Base-by-base conservation (phyloP, 2,329 filamentous ascomycete species). In the Phoma sp. region DNA sequence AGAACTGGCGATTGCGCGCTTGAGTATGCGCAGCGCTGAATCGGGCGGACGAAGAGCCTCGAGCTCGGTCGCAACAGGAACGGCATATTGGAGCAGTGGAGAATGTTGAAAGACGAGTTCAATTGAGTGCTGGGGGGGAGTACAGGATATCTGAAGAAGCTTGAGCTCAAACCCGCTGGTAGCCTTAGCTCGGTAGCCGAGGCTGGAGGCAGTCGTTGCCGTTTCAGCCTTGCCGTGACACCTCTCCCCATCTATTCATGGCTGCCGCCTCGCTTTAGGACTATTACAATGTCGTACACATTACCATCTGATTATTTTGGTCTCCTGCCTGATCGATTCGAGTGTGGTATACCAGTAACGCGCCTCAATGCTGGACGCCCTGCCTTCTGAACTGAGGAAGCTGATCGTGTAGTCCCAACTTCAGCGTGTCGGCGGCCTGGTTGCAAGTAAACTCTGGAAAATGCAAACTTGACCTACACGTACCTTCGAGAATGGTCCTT, bases 1-100 rank as follows among this genome's bases (percentile, higher is more conserved):
- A 96, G 80, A 43, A 88, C 77, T 39, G 75, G 77, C 10, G 85
- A 81, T 46, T 74, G 76, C 15, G 81, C 74, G 29, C 77, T 64
- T 32, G 78, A 74, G 60, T 80, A 80, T 38, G 69, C 61, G 59
- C 66, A 66, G 43, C 62, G 62, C 51, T 70, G 70, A 19, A 68
- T 19, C 32, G 68, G 62, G 45, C 67, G 65, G 17, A 60, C 35
- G 17, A 69, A 51, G 3, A 69, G 45, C 43, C 61, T 61, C 24
- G 63, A 39, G 25, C 55, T 51, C 17, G 66, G 56, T 53, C 69
- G 62, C 33, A 65, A 43, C 24, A 66, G 31, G 29, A 67, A 47
- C 46, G 64, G 62, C 72, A 74, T 74, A 22, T 41, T 46, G 21
- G 13, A 25, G 38, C 21, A 27, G n/a, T 40, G 10, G 12, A 13